phyloP scores from a whole-genome alignment of 257 asterid genomes.

The Nicotiana undulata region DNA sequence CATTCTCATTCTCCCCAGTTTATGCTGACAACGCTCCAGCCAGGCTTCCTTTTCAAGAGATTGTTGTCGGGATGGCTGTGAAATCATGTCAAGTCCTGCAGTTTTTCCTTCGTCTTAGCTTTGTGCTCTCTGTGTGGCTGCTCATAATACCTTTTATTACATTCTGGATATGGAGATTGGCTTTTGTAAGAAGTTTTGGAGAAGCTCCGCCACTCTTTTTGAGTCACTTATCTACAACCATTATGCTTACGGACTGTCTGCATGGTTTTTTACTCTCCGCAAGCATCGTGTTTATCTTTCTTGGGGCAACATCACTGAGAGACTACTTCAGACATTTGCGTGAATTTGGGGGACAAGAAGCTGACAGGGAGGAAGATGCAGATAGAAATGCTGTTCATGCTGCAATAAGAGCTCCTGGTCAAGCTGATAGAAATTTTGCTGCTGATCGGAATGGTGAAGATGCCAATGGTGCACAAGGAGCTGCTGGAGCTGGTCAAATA shows the following conservation, averaged over 20 bases:
- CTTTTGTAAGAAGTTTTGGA: constrained; percentile 82
- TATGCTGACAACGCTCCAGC: constrained; percentile 91
- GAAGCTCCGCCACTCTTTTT: constrained; percentile 85
- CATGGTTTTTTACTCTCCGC: constrained; percentile 97
- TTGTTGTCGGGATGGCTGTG: constrained; percentile 81
- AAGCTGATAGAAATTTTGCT: constrained; percentile 63
- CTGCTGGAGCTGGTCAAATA: constrained; percentile 88
- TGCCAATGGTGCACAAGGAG: constrained; percentile 74
- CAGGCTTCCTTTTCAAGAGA: constrained; percentile 88
- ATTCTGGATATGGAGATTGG: constrained; percentile 97
- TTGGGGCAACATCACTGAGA: constrained; percentile 96
- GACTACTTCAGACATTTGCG: constrained; percentile 90
- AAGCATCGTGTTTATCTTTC: constrained; percentile 91
- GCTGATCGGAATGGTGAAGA: constrained; percentile 76
- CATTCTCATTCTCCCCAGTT: constrained; percentile 93
- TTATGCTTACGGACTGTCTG: constrained; percentile 85
- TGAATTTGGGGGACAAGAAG: constrained; percentile 95
- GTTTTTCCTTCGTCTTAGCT: constrained; percentile 84
- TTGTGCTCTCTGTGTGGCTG: constrained; percentile 95
- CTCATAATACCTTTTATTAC: constrained; percentile 92
- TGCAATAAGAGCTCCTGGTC: constrained; percentile 73
- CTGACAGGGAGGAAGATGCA: constrained; percentile 84
- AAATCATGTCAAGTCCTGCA: constrained; percentile 89
- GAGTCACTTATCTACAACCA: constrained; percentile 80
- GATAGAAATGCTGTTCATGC: constrained; percentile 93